Base-by-base conservation (phyloP, 1,284 basidiomycete species). In the Boletus semigastroideus region DNA sequence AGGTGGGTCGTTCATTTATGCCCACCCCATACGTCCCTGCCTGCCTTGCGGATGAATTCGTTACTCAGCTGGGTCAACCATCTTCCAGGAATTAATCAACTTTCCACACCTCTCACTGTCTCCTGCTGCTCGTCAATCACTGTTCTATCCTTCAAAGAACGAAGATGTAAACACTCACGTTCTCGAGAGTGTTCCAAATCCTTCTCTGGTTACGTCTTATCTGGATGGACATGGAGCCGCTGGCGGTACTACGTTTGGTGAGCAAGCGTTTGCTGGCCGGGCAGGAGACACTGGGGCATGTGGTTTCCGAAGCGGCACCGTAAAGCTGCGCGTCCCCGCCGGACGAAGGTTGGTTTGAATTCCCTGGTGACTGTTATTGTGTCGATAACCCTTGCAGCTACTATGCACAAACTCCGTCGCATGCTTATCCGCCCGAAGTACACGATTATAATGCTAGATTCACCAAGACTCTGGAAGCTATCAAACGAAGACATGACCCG, bases 401-500 rank as follows among this genome's bases (percentile, higher is more conserved):
- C 73, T 97, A 94, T 62, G 90, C 92, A 62, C 74, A 87, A 74
- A 73, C 89, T 42, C 69, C 77, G 56, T 75, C 78, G 56, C 79
- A 90, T 45, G 73, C 78, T 19, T 98, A 94, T 84, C 96, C 96
- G 1, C 94, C 94, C 1, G 92, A 97, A 68, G 84, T 99, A 1
- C 86, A 87, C 61, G 93, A 97, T 61, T 98, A 94, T 76, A 99
- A 99, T 69, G 85, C 87, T 47, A 77, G 83, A 13, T 98, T 99
- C 72, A 99, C 97, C 2, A 86, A 86, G 58, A 74, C 86, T 13
- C 79, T 99, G 5, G 90, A 97, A 52, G 78, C 83, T 39, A 97
- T 99, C 77, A 99, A 99, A 74, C 85, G 81, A 58, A 79, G 97
- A 27, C 97, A 99, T 72, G 96, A 99, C 68, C 95, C 95, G 0